A percentile compares a stretch with the other conserved stretches of the same genome.
phyloP scores from a whole-genome alignment of 169 alveolate genomes.

The Theileria luwenshuni region DNA sequence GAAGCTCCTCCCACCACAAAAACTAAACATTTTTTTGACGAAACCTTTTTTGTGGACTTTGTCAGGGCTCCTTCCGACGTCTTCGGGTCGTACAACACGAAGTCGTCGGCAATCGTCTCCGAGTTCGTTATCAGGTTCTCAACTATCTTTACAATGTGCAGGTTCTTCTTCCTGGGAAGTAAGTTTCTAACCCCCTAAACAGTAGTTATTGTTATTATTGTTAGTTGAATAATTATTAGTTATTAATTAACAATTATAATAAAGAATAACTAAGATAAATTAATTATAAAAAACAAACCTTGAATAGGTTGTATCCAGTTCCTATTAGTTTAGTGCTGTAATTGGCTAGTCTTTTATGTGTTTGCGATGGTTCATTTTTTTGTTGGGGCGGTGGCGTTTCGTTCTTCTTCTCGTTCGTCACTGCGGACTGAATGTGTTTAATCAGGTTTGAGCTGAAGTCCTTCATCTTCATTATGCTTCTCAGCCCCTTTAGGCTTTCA shows the following conservation, averaged over 20 bases:
- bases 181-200: constrained; percentile 66
- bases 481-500: constrained; percentile 53
- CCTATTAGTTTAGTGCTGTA: constrained; percentile 75
- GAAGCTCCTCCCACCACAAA: constrained; percentile 84
- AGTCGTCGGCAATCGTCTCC: constrained; percentile 73
- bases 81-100: constrained; percentile 71
- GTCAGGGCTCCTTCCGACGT: constrained; percentile 55
- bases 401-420: constrained; percentile 15
- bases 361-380: constrained; percentile 59
- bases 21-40: constrained; percentile 61
- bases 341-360: constrained; percentile 66
- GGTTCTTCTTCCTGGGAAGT: constrained; percentile 74
- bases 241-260: no score
- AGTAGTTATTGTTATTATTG: neutral
- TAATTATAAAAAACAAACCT: no score
- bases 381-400: constrained; percentile 35
- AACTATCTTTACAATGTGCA: constrained; percentile 72
- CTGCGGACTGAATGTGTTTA: constrained; percentile 66
- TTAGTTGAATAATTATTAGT: no score
- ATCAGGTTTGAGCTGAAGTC: constrained; percentile 57
- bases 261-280: no score
- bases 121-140: constrained; percentile 73
- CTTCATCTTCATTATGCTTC: constrained; percentile 65
- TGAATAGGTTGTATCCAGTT: constrained; percentile 66
- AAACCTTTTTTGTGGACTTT: constrained; percentile 31